A percentile compares a stretch with the other conserved stretches of the same genome.
Evolutionary conservation across 495 filamentous ascomycete genomes (phyloP).

Genomic region (Achaetomiella virescens): DNA sequence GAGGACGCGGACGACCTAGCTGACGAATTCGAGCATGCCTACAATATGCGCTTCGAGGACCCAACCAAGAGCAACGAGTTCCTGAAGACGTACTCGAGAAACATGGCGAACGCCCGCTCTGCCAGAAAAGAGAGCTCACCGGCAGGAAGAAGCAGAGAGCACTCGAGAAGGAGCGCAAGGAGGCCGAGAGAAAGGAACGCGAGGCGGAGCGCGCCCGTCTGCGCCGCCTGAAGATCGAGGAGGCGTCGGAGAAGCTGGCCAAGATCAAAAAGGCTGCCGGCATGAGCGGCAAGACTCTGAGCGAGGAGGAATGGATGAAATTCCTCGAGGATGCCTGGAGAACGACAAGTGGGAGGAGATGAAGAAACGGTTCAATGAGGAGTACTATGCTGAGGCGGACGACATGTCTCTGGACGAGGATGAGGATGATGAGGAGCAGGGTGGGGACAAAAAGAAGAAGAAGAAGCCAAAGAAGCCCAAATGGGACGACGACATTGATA

Average conservation of each 20-base stretch:
- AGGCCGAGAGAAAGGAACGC: slow-evolving; percentile 66
- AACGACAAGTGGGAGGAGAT: slow-evolving; percentile 90
- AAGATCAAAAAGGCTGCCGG: slow-evolving; percentile 86
- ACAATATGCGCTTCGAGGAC: slow-evolving; percentile 94
- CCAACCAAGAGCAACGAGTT: slow-evolving; percentile 77
- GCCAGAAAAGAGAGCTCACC: slow-evolving; percentile 73
- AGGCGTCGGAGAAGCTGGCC: slow-evolving; percentile 72
- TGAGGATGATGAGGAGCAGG: slow-evolving; percentile 27
- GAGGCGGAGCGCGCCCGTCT: slow-evolving; percentile 78
- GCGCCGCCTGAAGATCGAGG: slow-evolving; percentile 79
- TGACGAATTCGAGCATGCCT: slow-evolving; percentile 86
- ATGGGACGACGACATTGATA: slow-evolving; percentile 96
- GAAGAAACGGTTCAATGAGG: slow-evolving; percentile 75
- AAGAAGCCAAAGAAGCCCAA: slow-evolving; percentile 79
- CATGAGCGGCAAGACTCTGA: slow-evolving; percentile 57
- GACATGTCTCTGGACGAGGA: slow-evolving; percentile 39
- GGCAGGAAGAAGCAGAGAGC: slow-evolving; percentile 71
- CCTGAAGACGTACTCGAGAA: slow-evolving; percentile 79
- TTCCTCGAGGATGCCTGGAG: slow-evolving; percentile 82
- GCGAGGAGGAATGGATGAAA: slow-evolving; percentile 70
- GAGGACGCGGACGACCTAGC: slow-evolving; percentile 76
- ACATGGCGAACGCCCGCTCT: slow-evolving; percentile 68
- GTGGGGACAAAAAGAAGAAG: slow-evolving; percentile 32
- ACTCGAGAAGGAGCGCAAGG: slow-evolving; percentile 65
- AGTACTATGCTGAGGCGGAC: slow-evolving; percentile 72